Base-by-base conservation (phyloP, 148 eudicot species). In the Selenicereus undatus region DNA sequence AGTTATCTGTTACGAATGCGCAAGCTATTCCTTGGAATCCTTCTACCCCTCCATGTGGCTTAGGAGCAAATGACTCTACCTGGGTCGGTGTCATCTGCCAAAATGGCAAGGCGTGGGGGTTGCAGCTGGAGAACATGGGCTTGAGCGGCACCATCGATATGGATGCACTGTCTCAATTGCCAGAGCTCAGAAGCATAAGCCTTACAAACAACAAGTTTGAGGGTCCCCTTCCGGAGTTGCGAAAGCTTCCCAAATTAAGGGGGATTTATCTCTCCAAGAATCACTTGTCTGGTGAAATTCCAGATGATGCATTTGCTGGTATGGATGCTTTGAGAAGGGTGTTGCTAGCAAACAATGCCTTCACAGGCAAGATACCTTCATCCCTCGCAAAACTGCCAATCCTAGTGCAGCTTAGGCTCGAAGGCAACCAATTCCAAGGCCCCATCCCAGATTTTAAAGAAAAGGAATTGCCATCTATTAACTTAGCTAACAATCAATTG, bases 301-400 rank as follows among this genome's bases (percentile, higher is more conserved):
- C 92, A 0, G 90, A 88, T 50, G 89, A 93, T 79, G 94, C 89
- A 2, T 95, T 95, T 78, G 35, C 52, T 22, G 94, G 95, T 18
- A 91, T 93, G 98, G 73, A 73, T 50, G 88, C 89, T 21, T 74
- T 95, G 68, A 90, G 92, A 84, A 91, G 92, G 81, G 74, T 95
- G 56, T 65, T 87, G 64, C 81, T 95, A 79, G 78, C 90, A 21
- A 81, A 91, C 80, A 95, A 95, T 78, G 52, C 81, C 35, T 92
- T 95, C 11, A 76, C 85, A 0, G 98, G 97, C 17, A 82, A 65
- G 52, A 86, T 95, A 72, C 98, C 98, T 0, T 32, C 87, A 21
- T 93, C 97, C 21, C 82, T 95, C 12, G 71, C 85, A 64, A 73
- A 27, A 42, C 56, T 88, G 56, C 90, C 90, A 24, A 88, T 85